phyloP scores from a whole-genome alignment of 495 filamentous ascomycete species.

The Cairneyella variabilis region DNA sequence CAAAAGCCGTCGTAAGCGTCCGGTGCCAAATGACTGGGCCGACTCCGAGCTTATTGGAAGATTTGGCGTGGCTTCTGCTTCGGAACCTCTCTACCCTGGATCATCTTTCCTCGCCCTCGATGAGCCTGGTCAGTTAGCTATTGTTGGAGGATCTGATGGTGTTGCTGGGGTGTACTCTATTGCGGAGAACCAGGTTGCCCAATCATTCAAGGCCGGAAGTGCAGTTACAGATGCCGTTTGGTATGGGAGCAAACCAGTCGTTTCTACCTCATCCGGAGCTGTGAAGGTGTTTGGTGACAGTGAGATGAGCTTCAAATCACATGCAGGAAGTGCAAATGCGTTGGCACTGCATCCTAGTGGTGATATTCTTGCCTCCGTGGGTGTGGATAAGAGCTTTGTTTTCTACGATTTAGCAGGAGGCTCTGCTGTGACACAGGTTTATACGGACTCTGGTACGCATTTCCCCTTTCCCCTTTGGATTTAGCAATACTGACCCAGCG shows the following conservation, averaged over 20 bases:
- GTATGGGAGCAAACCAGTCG: constrained; percentile 66
- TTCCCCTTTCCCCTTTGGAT: neutral
- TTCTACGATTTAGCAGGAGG: constrained; percentile 76
- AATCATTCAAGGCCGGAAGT: constrained; percentile 61
- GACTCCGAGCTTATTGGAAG: constrained; percentile 66
- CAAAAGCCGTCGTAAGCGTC: constrained; percentile 80
- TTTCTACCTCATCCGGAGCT: constrained; percentile 70
- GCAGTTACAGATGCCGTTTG: constrained; percentile 77
- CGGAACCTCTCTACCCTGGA: constrained; percentile 61
- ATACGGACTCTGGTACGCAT: constrained; percentile 73
- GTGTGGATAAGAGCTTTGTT: constrained; percentile 88
- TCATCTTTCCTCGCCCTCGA: constrained; percentile 65
- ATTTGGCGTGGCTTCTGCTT: constrained; percentile 57
- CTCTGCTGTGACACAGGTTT: constrained; percentile 68
- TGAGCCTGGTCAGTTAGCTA: constrained; percentile 60
- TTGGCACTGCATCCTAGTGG: constrained; percentile 81
- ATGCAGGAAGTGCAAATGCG: constrained; percentile 75
- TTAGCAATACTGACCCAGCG: constrained; percentile 31
- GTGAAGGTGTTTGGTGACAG: constrained; percentile 74
- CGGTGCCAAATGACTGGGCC: constrained; percentile 80
- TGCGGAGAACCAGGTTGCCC: constrained; percentile 61
- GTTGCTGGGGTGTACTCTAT: constrained; percentile 77
- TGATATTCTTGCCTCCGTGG: constrained; percentile 81
- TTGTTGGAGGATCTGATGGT: constrained; percentile 76
- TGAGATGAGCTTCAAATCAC: constrained; percentile 62